Evolutionary conservation across 345 rosid species (phyloP).

Genomic region (Euphorbia lathyris): DNA sequence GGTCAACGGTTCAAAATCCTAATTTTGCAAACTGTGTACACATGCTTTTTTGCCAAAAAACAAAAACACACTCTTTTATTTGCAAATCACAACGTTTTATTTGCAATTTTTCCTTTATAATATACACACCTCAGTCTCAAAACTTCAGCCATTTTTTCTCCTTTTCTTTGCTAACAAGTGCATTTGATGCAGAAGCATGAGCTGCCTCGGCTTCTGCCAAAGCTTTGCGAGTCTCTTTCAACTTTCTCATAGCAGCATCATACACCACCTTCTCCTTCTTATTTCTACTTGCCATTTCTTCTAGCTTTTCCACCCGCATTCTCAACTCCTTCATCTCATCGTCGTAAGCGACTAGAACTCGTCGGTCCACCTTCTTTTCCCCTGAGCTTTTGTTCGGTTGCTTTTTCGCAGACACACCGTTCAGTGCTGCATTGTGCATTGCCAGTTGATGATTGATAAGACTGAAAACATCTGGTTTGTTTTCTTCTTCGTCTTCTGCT

Average conservation of each 20-base stretch:
- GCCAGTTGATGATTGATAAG: slow-evolving; percentile 71
- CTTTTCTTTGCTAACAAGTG: slow-evolving; percentile 66
- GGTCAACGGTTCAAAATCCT: too few relatives aligned
- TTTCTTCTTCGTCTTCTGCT: slow-evolving; percentile 53
- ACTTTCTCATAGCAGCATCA: slow-evolving; percentile 72
- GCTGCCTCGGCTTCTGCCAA: slow-evolving; percentile 64
- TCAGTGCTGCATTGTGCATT: slow-evolving; percentile 33
- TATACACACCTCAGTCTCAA: slow-evolving; percentile 21
- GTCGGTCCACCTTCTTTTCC: slow-evolving; percentile 61
- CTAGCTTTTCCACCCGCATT: slow-evolving; percentile 54
- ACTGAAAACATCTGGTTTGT: slow-evolving; percentile 69
- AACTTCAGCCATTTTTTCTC: slow-evolving; percentile 97
- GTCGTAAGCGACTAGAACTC: slow-evolving; percentile 62
- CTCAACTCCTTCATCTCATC: slow-evolving; percentile 71
- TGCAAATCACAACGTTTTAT: too few relatives aligned
- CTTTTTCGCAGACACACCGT: slow-evolving; percentile 39
- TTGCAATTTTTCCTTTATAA: too few relatives aligned
- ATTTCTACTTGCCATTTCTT: slow-evolving; percentile 79
- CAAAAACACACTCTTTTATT: too few relatives aligned
- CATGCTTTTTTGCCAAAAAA: too few relatives aligned
- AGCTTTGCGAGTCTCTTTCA: slow-evolving; percentile 57
- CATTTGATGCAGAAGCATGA: slow-evolving; percentile 68
- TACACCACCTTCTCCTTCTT: slow-evolving; percentile 69
- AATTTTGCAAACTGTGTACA: too few relatives aligned
- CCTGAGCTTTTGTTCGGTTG: slow-evolving; percentile 41